Base-by-base conservation (phyloP, 805 yeast species). In the Ascoidea rubescens region DNA sequence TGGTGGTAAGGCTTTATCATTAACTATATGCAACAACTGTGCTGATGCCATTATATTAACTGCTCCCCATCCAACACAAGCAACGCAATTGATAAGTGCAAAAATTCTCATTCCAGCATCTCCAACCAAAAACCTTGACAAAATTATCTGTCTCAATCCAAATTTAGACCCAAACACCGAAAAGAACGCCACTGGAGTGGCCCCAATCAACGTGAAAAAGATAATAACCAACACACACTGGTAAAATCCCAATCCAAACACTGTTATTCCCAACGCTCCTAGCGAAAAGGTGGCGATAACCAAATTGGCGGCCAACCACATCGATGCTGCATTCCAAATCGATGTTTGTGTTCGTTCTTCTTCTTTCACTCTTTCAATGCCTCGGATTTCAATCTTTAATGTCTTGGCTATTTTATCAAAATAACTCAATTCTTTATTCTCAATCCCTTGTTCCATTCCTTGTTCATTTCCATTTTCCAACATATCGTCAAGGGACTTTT, bases 11-110 rank as follows among this genome's bases (percentile, higher is more conserved):
- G 70, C 70, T 44, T 71, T 72, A 50, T 70, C 67, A 71, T 87
- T 87, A 55, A 90, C 83, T 62, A 84, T 79, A 67, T 83, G 80
- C 54, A 89, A 71, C 57, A 88, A 70, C 66, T 86, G 93, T 28
- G 96, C 96, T 46, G 93, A 80, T 33, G 88, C 84, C 78, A 88
- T 85, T 56, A 86, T 86, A 68, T 90, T 90, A 49, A 88, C 93
- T 12, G 96, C 87, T 68, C 93, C 86, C 96, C 96, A 89, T 60
- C 97, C 96, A 53, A 88, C 79, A 76, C 96, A 87, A 21, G 96
- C 90, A 56, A 90, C 67, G 61, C 81, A 77, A 63, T 89, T 88
- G 65, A 89, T 72, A 48, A 83, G 66, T 5, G 95, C 82, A 61
- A 87, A 84, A 53, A 88, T 73, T 64, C 95, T 78, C 69, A 85